A percentile compares a stretch with the other conserved stretches of the same genome.
Evolutionary conservation across 2,329 filamentous ascomycete genomes (phyloP).

Genomic region (Zasmidium cellare): DNA sequence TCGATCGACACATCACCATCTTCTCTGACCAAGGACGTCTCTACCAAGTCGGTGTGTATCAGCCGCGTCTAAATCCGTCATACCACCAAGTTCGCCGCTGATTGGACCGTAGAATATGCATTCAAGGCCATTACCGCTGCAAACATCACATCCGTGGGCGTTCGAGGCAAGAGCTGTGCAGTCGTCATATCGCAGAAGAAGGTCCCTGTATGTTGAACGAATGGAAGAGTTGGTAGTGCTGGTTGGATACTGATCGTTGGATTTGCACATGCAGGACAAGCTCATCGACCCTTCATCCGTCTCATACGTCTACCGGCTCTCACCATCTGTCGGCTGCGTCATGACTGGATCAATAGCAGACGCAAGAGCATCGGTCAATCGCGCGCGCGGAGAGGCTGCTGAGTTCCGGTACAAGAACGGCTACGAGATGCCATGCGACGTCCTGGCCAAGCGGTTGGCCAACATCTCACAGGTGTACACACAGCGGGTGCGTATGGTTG

Average conservation of each 20-base stretch:
- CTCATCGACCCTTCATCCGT: slow-evolving; percentile 97
- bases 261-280: slow-evolving; percentile 72
- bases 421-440: slow-evolving; percentile 99
- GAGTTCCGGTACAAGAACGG: slow-evolving; percentile 99
- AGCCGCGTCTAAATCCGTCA: slow-evolving; percentile 2
- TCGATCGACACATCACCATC: slow-evolving; percentile 99
- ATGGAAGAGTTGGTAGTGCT: not conserved
- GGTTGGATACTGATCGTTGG: slow-evolving; percentile 18
- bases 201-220: slow-evolving; percentile 73
- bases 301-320: slow-evolving; percentile 96
- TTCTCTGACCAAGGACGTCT: slow-evolving; percentile 98
- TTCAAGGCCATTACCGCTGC: slow-evolving; percentile 99
- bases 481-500: slow-evolving; percentile 68
- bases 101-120: slow-evolving; percentile 77
- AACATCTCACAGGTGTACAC: slow-evolving; percentile 99
- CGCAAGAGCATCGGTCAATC: slow-evolving; percentile 86
- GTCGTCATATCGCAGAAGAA: slow-evolving; percentile 99
- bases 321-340: slow-evolving; percentile 92
- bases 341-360: slow-evolving; percentile 99
- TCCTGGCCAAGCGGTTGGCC: slow-evolving; percentile 90
- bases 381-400: slow-evolving; percentile 91
- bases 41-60: slow-evolving; percentile 94
- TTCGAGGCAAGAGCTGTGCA: slow-evolving; percentile 94
- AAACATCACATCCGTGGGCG: slow-evolving; percentile 96
- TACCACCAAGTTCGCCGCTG: slow-evolving; percentile 9